Base-by-base conservation (phyloP, 441 rosid genomes). In the Viola pubescens region DNA sequence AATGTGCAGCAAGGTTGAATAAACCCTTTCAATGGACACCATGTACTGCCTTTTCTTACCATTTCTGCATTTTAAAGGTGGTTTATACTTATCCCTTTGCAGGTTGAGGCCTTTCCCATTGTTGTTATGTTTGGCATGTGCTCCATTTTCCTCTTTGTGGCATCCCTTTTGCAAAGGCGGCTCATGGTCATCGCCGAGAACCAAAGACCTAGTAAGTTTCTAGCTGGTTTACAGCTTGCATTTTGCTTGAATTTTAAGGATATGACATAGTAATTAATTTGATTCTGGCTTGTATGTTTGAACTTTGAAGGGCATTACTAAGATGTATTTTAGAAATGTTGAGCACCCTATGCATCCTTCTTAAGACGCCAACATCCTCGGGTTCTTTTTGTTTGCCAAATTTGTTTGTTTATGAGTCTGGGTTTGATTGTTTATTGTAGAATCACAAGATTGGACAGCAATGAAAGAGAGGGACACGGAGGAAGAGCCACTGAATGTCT, bases 81-180 rank as follows among this genome's bases (percentile, higher is more conserved):
- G 13, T 56, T 61, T 62, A 51, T 45, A 13, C 14, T 26, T n/a
- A n/a, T 70, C 10, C 12, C 47, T 73, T 61, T 64, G 73, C 64
- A 89, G 94, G 96, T 92, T 11, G 75, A 89, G 64, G 94, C 86
- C 11, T 89, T 86, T 64, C 97, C 98, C 54, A 89, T 89, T 71
- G 84, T 91, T 11, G 81, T 87, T 12, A 92, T 89, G 98, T 89
- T 92, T 37, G 96, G 98, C 51, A 92, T 89, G 98, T 92, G 96
- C 86, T 87, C 97, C 26, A 81, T 84, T 58, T 89, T 92, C 82
- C 96, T 92, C 65, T 87, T 86, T 6, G 80, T 87, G 72, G 97
- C 98, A 58, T 83, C 85, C 54, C 44, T 89, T 70, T 73, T 86
- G 83, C 96, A 89, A 72, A 83, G 91, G 77, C 82, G 88, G 62